These are phyloP conservation scores for Botrytis byssoidea DNA, from an alignment of 2,329 filamentous ascomycete genomes.

Conservation along the genomic window DNA sequence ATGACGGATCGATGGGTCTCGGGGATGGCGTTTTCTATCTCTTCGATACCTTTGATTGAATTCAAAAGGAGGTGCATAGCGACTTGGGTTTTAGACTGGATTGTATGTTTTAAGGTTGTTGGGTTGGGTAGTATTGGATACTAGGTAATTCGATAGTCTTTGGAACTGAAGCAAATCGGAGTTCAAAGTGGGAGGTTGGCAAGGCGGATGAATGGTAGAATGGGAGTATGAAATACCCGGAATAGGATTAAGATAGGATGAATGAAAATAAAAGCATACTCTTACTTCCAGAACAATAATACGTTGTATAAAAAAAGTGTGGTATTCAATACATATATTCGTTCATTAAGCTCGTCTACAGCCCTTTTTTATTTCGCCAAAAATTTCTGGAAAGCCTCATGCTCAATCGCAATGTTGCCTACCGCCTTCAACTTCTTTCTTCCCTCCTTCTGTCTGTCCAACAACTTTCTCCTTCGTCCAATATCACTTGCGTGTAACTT, in stretches of 20 bases:
- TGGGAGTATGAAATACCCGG: background rate
- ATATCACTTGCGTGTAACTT: slow-evolving; percentile 94
- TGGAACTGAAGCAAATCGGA: too few species aligned
- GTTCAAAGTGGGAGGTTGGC: background rate
- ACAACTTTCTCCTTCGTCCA: slow-evolving; percentile 74
- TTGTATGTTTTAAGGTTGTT: background rate
- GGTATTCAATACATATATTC: background rate
- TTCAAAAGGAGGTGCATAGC: background rate
- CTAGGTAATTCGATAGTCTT: background rate
- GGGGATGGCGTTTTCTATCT: background rate
- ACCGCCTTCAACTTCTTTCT: slow-evolving; percentile 81
- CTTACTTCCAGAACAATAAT: background rate
- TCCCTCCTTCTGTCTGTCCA: slow-evolving; percentile 97
- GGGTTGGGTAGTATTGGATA: background rate
- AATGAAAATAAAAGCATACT: background rate
- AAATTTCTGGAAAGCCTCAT: slow-evolving; percentile 93
- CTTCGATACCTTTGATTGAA: slow-evolving; percentile 1
- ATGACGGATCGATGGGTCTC: background rate
- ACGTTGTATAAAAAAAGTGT: background rate
- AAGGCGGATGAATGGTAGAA: background rate
- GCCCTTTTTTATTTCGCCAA: slow-evolving; percentile 63
- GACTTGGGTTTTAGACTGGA: background rate
- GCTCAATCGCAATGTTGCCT: slow-evolving; percentile 93
- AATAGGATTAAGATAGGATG: background rate
- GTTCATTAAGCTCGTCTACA: background rate